These are phyloP conservation scores for Physocladia obscura DNA, from an alignment of 192 early-diverging fungal genomes.

Conservation along the genomic window DNA sequence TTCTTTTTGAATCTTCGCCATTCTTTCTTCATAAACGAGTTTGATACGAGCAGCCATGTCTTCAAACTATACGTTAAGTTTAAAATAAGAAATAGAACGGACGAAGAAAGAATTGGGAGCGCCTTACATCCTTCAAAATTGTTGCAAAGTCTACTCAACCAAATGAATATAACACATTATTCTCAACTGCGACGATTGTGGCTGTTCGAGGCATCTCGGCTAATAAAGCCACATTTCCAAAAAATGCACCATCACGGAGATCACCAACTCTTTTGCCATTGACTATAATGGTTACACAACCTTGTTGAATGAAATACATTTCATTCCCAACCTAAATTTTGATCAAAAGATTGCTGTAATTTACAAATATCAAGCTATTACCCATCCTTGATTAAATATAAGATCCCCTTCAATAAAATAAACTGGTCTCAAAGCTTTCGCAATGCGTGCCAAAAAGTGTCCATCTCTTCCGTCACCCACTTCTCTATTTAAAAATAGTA, in stretches of 20 bases:
- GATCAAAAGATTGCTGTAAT: not conserved
- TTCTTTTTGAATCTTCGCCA: constrained; percentile 44
- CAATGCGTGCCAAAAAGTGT: constrained; percentile 44
- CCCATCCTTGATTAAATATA: constrained; percentile 49
- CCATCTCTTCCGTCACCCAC: constrained; percentile 45
- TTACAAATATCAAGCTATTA: not conserved
- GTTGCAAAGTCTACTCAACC: constrained; percentile 32
- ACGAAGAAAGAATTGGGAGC: not conserved
- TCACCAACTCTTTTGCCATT: constrained; percentile 36
- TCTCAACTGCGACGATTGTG: constrained; percentile 35
- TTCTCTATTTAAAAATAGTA: constrained; percentile 46
- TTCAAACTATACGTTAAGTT: constrained; percentile 20
- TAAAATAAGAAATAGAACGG: not conserved
- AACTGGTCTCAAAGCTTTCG: constrained; percentile 34
- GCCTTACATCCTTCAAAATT: constrained; percentile 36
- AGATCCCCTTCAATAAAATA: constrained; percentile 48
- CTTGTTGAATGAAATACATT: constrained; percentile 55
- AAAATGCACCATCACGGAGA: constrained; percentile 40
- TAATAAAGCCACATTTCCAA: constrained; percentile 51
- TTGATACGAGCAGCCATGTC: constrained; percentile 43
- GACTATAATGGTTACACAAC: constrained; percentile 46
- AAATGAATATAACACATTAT: constrained; percentile 39
- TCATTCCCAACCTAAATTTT: constrained; percentile 43
- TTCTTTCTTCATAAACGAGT: constrained; percentile 45
- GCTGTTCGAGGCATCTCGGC: constrained; percentile 46